These are phyloP conservation scores for Fomes fomentarius DNA, from an alignment of 1,284 basidiomycete genomes.

Conservation along the genomic window DNA sequence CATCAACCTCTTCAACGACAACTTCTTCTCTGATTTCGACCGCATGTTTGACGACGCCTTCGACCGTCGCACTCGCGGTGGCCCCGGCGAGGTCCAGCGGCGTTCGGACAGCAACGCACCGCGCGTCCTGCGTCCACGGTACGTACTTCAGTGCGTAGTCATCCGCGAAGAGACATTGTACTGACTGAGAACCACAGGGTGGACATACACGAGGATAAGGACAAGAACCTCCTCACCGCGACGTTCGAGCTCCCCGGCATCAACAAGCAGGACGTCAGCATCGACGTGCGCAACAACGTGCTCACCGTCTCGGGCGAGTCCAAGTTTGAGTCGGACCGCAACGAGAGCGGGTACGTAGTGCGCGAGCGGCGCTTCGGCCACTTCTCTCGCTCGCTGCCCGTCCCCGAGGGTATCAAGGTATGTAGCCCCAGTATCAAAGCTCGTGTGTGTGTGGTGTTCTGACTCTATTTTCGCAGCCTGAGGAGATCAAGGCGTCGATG, in stretches of 20 bases:
- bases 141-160: too few relatives aligned
- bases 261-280: constrained; percentile 43
- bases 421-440: background rate
- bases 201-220: constrained; percentile 48
- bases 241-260: constrained; percentile 53
- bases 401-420: constrained; percentile 48
- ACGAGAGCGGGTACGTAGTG: constrained; percentile 48
- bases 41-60: constrained; percentile 52
- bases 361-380: constrained; percentile 53
- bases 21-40: constrained; percentile 48
- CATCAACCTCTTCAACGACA: constrained; percentile 44
- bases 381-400: constrained; percentile 47
- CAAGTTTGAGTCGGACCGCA: constrained; percentile 36
- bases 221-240: constrained; percentile 47
- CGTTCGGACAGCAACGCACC: constrained; percentile 5
- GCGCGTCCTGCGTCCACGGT: constrained; percentile 21
- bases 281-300: constrained; percentile 45
- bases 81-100: constrained; percentile 17
- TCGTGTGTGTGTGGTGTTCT: too few relatives aligned
- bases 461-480: constrained; percentile 37
- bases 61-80: constrained; percentile 24
- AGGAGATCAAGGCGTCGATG: constrained; percentile 45
- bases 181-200: too few relatives aligned
- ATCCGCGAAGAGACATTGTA: too few relatives aligned
- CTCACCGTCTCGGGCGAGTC: constrained; percentile 51